Conservation (phyloP, 2,329 filamentous ascomycete species). For the Fusarium pseudocircinatum region DNA sequence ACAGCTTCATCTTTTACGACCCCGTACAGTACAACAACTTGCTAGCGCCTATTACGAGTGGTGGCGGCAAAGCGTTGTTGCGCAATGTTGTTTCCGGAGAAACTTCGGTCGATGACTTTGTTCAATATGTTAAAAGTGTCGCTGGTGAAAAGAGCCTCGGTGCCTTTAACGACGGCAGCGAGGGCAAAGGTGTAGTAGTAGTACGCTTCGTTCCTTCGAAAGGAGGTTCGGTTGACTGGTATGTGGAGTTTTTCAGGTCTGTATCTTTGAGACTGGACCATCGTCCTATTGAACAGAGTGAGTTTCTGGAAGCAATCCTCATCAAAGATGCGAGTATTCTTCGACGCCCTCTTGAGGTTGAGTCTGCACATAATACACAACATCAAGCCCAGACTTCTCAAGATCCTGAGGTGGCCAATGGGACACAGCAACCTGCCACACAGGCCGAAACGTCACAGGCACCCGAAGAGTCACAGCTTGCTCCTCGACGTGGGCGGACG, state of each 20-base stretch:
- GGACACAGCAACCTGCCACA: slow-evolving; percentile 2
- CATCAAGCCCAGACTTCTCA: slow-evolving; percentile 10
- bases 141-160: slow-evolving; percentile 78
- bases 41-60: slow-evolving; percentile 77
- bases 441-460: slow-evolving; percentile 25
- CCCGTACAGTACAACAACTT: slow-evolving; percentile 79
- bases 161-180: slow-evolving; percentile 69
- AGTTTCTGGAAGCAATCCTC: slow-evolving; percentile 90
- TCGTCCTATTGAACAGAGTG: slow-evolving; percentile 85
- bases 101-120: slow-evolving; percentile 78
- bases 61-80: slow-evolving; percentile 82
- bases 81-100: slow-evolving; percentile 68
- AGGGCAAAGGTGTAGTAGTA: slow-evolving; percentile 78
- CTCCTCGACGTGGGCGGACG: slow-evolving; percentile 36
- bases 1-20: slow-evolving; percentile 89
- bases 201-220: slow-evolving; percentile 75
- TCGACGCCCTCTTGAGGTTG: slow-evolving; percentile 71
- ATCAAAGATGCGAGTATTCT: slow-evolving; percentile 79
- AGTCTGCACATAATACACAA: slow-evolving; percentile 42
- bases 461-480: slow-evolving; percentile 36
- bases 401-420: slow-evolving; percentile 3
- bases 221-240: slow-evolving; percentile 70
- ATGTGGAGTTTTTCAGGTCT: slow-evolving; percentile 71
- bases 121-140: slow-evolving; percentile 77
- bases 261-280: slow-evolving; percentile 80